Base-by-base conservation (phyloP, 2,329 filamentous ascomycete species). In the Trichoderma sp. region DNA sequence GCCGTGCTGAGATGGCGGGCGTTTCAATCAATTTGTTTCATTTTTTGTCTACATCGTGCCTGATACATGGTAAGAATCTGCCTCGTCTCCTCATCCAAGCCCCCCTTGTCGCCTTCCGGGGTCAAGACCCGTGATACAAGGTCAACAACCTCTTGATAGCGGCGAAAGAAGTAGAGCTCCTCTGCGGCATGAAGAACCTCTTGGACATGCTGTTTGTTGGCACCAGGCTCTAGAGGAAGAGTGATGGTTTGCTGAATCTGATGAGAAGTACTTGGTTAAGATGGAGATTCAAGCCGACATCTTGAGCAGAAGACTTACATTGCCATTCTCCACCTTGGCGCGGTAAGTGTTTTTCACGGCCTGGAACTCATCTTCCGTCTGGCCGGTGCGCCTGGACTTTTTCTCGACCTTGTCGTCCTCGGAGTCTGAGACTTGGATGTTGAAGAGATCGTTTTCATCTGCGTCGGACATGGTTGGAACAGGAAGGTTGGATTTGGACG, bases 101-200 rank as follows among this genome's bases (percentile, higher is more conserved):
- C 78, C 5, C 74, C 72, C 4, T 70, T 73, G 16, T 72, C 74
- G 8, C 72, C 74, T 5, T 75, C 75, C 3, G 70, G 73, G 7
- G 72, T 71, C 6, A 86, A 73, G 0, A 83, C 76, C 5, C 73
- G 71, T 2, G 72, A 67, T 6, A 82, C 76, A 55, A 88, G 81
- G 13, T 74, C 72, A n/a, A 80, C 77, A 2, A 81, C 85, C 66
- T 85, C 81, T 1, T 76, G 75, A 68, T 81, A 88, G 39, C 81
- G 77, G 6, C 80, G 76, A 71, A 84, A 84, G 74, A 86, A 88
- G 73, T 88, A 88, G 55, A 88, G 78, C 76, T 88, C 86, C 74
- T 88, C 86, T 8, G 85, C 83, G 0, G 86, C 86, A 73, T 88
- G 85, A 24, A 87, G 69, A 11, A 85, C 72, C n/a, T 84, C 81